Base-by-base conservation (phyloP, 2,329 filamentous ascomycete species). In the Xylaria sp. region DNA sequence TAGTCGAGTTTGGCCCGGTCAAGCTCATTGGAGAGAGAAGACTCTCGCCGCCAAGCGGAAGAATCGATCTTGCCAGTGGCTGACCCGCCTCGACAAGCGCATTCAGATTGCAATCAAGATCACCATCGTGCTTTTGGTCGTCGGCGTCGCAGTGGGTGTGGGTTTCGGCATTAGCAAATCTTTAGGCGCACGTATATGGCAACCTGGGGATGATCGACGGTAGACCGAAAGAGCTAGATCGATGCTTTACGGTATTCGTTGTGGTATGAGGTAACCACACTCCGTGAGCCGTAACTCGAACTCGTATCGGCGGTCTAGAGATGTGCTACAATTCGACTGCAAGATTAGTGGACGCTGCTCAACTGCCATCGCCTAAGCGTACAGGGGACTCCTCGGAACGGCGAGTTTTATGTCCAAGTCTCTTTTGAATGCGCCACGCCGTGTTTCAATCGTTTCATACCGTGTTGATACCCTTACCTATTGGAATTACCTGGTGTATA, bases 111-210 rank as follows among this genome's bases (percentile, higher is more conserved):
- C 85, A 44, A 81, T 81, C 73, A 89, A 89, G 80, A 78, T 90
- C n/a, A 72, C 84, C 52, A 84, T 89, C 57, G 82, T 82, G 2
- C 71, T 88, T 4, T 76, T 89, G 32, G 81, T 89, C 23, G 76
- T 89, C 5, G 86, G 86, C 59, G 77, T 86, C 60, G 87, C 85
- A 15, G 83, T 89, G 10, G 86, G 82, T 52, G 76, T 90, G 25
- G 88, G 88, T 25, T 82, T 90, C 55, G 88, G 88, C 58, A 82
- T 90, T 73, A 89, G 87, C 82, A 90, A 88, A 78, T 84, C 87
- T 2, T 81, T 90, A 1, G 85, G 86, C 13, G 88, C 88, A n/a
- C 83, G 84, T 18, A 87, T 90, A 72, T 90, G 88, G 88, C 79
- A 81, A 79, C 83, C 76, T 58, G 70, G 61, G 32, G 57, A 75